These are phyloP conservation scores for Fabrea salina DNA, from an alignment of 169 alveolate genomes.

Conservation along the genomic window DNA sequence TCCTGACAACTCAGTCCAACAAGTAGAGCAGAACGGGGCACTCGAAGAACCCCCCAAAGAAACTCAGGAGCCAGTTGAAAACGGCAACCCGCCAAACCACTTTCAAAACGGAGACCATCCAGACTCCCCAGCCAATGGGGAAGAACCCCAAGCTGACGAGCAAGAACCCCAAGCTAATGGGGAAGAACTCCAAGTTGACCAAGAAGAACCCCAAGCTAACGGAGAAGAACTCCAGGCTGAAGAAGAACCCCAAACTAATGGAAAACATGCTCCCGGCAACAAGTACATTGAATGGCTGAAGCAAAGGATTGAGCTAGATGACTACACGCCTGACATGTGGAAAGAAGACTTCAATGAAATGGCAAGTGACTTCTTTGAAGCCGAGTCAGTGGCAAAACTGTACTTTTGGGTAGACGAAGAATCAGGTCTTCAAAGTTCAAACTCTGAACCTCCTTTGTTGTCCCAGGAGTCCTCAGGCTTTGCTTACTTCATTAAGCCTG, in stretches of 20 bases:
- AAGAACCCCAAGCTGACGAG: background rate
- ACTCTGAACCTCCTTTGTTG: slow-evolving; percentile 36
- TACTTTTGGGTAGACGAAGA: slow-evolving; percentile 37
- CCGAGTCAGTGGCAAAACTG: background rate
- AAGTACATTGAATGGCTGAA: background rate
- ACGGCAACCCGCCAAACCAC: background rate
- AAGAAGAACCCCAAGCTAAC: background rate
- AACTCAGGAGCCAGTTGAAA: background rate
- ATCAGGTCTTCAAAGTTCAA: background rate
- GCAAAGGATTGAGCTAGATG: slow-evolving; percentile 19
- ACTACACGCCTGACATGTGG: slow-evolving; percentile 22
- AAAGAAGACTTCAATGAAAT: background rate
- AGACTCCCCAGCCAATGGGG: background rate
- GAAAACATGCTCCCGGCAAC: background rate
- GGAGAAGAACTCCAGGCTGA: background rate
- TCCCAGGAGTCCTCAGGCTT: slow-evolving; percentile 41
- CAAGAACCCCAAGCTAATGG: background rate
- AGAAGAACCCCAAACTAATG: background rate
- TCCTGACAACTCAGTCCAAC: no score
- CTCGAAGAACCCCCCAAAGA: background rate
- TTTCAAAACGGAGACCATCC: background rate
- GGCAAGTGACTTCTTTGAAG: background rate
- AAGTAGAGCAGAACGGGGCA: no score
- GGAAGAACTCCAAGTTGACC: background rate
- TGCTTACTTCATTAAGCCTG: slow-evolving; percentile 34